Conservation (phyloP, 768 basidiomycete species). For the Boletus sp. region DNA sequence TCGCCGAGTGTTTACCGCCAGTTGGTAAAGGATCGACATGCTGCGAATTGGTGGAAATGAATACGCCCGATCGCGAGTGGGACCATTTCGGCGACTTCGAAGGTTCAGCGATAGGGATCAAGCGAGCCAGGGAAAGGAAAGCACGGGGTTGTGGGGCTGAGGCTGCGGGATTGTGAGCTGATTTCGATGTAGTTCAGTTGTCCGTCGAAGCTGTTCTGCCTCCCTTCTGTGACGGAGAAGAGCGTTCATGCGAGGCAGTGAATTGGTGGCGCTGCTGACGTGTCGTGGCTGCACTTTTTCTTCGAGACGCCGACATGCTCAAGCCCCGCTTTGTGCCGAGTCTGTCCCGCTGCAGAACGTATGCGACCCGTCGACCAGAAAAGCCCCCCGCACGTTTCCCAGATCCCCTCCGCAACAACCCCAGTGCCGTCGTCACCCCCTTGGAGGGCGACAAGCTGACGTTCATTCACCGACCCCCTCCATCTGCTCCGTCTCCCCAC, state of each 20-base stretch:
- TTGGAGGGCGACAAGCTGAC: slow-evolving; percentile 58
- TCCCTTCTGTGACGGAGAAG: too few species aligned
- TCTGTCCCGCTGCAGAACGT: slow-evolving; percentile 29
- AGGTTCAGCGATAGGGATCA: too few species aligned
- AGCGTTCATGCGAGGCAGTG: too few species aligned
- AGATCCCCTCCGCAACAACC: slow-evolving; percentile 55
- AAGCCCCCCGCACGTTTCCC: slow-evolving; percentile 51
- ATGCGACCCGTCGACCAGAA: slow-evolving; percentile 40
- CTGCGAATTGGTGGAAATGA: slow-evolving; percentile 9
- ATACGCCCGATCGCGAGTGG: slow-evolving; percentile 23
- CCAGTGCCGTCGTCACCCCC: slow-evolving; percentile 47
- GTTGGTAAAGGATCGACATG: slow-evolving; percentile 24
- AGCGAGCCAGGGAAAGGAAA: too few species aligned
- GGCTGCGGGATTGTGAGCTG: too few species aligned
- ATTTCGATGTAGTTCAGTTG: too few species aligned
- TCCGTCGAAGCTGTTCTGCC: too few species aligned
- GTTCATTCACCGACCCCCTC: slow-evolving; percentile 84
- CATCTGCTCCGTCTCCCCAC: slow-evolving; percentile 66
- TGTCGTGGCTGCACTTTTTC: too few species aligned
- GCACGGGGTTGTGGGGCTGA: too few species aligned
- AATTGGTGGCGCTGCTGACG: background rate
- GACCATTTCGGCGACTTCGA: slow-evolving; percentile 38
- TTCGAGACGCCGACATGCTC: slow-evolving; percentile 12
- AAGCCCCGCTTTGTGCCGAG: slow-evolving; percentile 13
- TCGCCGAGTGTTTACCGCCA: slow-evolving; percentile 4